phyloP scores from a whole-genome alignment of 495 filamentous ascomycete genomes.

The Lophiostoma macrostomum region DNA sequence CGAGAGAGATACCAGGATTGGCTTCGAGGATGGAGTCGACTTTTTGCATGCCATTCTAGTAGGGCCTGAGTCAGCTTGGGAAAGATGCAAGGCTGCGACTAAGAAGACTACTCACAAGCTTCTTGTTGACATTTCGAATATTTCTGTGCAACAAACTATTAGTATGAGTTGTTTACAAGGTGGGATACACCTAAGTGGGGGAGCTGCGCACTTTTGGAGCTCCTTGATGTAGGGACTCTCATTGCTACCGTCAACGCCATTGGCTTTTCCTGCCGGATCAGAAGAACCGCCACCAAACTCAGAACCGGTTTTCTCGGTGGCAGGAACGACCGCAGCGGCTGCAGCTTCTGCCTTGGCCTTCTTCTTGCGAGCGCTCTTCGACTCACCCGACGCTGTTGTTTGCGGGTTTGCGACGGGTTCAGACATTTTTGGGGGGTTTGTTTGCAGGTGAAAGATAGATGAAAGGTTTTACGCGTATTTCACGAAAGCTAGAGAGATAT shows the following conservation, averaged over 20 bases:
- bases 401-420: constrained; percentile 34
- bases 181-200: not conserved
- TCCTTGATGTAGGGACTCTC: constrained; percentile 81
- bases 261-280: constrained; percentile 38
- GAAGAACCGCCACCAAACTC: constrained; percentile 23
- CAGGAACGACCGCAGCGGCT: constrained; percentile 19
- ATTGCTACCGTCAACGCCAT: constrained; percentile 52
- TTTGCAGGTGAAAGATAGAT: not conserved
- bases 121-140: constrained; percentile 83
- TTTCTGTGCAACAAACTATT: constrained; percentile 50
- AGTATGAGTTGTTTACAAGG: not conserved
- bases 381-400: constrained; percentile 33
- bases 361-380: constrained; percentile 45
- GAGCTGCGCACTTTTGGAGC: constrained; percentile 68
- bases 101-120: constrained; percentile 61
- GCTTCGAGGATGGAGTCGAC: constrained; percentile 75
- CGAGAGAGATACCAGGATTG: constrained; percentile 70
- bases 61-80: constrained; percentile 12
- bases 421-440: constrained; percentile 13
- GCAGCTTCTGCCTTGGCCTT: constrained; percentile 42
- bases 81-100: not conserved
- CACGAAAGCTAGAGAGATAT: constrained; percentile 4
- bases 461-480: constrained; percentile 10
- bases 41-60: constrained; percentile 71
- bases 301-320: constrained; percentile 23